Percentiles rank a stretch among this genome's conserved stretches.
These are phyloP conservation scores for Phytophthora europaea DNA, from an alignment of 352 stramenopile genomes.

Conservation along the genomic window DNA sequence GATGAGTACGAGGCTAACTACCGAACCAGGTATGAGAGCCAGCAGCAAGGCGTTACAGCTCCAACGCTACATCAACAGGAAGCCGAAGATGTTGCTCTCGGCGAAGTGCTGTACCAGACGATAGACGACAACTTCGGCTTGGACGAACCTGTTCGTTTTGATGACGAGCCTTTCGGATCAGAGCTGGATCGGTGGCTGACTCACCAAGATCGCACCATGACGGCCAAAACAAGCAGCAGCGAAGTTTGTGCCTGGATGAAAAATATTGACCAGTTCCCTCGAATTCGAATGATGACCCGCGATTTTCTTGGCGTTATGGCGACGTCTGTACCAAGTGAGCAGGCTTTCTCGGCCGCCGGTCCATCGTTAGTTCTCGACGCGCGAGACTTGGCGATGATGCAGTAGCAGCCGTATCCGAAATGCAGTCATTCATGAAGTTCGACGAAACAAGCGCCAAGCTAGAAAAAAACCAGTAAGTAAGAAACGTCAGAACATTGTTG, in stretches of 20 bases:
- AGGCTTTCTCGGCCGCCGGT: slow-evolving; percentile 25
- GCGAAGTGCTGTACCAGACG: slow-evolving; percentile 1
- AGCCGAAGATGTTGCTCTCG: slow-evolving; percentile 8
- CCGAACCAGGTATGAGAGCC: neutral
- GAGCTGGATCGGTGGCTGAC: slow-evolving; percentile 20
- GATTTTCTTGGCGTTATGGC: slow-evolving; percentile 29
- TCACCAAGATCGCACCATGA: slow-evolving; percentile 9
- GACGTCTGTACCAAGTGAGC: slow-evolving; percentile 27
- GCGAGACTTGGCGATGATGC: slow-evolving; percentile 27
- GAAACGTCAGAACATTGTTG: too few species aligned
- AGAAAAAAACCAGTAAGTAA: too few species aligned
- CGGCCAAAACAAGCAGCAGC: slow-evolving; percentile 9
- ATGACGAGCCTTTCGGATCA: slow-evolving; percentile 5
- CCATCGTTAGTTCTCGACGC: slow-evolving; percentile 11
- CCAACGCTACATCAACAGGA: neutral
- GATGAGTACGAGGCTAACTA: neutral
- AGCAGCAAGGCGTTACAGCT: neutral
- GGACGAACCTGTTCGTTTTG: neutral
- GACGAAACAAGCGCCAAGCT: slow-evolving; percentile 6
- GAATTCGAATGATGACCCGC: slow-evolving; percentile 28
- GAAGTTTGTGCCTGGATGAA: slow-evolving; percentile 21
- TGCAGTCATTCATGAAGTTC: slow-evolving; percentile 23
- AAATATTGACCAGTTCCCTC: slow-evolving; percentile 2
- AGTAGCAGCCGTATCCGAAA: slow-evolving; percentile 14
- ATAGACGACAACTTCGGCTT: slow-evolving; percentile 15